These are phyloP conservation scores for Trichophyton mentagrophytes DNA, from an alignment of 2,329 filamentous ascomycete species.

Conservation along the genomic window DNA sequence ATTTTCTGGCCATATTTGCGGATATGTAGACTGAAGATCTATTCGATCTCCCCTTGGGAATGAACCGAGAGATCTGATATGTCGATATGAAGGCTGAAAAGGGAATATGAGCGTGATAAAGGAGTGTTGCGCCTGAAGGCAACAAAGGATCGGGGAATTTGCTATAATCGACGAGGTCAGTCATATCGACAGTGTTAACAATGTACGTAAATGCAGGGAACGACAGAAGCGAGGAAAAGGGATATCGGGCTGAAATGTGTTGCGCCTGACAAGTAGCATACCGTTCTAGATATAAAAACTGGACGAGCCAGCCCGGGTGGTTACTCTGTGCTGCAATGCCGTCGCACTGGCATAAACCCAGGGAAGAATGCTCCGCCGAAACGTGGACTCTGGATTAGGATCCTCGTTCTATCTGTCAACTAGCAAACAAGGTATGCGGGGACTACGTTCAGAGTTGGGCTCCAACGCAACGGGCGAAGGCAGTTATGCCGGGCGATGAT, in stretches of 20 bases:
- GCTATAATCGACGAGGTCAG: not conserved
- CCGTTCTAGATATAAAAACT: not conserved
- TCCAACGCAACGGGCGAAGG: not conserved
- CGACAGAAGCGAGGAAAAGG: too few species aligned
- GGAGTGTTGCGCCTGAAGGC: not conserved
- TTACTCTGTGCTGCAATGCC: not conserved
- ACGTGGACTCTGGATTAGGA: not conserved
- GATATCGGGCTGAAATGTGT: not conserved
- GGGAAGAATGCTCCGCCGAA: not conserved
- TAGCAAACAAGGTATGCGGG: not conserved
- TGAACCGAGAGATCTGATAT: not conserved
- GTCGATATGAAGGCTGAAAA: constrained; percentile 1
- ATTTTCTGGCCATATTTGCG: constrained; percentile 13
- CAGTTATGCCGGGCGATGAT: not conserved
- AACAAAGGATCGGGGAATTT: not conserved
- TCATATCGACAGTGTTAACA: not conserved
- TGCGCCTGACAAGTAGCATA: not conserved
- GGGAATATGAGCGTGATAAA: not conserved
- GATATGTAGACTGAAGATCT: constrained; percentile 2
- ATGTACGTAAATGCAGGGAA: not conserved
- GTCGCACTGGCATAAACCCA: not conserved
- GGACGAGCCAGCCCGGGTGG: not conserved
- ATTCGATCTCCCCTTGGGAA: not conserved
- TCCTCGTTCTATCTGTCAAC: not conserved
- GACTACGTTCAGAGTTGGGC: not conserved